These are phyloP conservation scores for Mallotus japonicus DNA, from an alignment of 441 rosid species.

Conservation along the genomic window DNA sequence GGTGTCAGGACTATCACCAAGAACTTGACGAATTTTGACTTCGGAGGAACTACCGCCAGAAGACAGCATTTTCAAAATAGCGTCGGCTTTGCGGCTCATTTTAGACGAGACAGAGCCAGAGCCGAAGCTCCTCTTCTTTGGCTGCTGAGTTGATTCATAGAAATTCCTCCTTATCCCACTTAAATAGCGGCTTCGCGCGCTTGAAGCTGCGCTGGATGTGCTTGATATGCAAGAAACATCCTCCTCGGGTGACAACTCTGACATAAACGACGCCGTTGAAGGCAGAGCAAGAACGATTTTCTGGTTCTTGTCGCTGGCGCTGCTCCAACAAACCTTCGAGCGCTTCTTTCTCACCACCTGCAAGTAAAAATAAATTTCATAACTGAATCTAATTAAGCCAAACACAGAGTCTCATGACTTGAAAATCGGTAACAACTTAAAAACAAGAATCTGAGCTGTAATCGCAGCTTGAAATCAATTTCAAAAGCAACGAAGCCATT, in stretches of 20 bases:
- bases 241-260: conserved; percentile 32
- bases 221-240: conserved; percentile 53
- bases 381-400: not conserved
- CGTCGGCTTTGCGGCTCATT: conserved; percentile 63
- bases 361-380: not conserved
- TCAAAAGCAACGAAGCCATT: too few relatives aligned
- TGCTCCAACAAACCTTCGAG: conserved; percentile 39
- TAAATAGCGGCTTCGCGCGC: conserved; percentile 33
- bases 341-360: conserved; percentile 62
- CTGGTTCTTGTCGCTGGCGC: conserved; percentile 12
- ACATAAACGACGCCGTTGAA: conserved; percentile 23
- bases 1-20: conserved; percentile 90
- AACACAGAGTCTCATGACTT: too few relatives aligned
- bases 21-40: conserved; percentile 62
- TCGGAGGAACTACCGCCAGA: conserved; percentile 62
- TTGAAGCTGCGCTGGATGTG: conserved; percentile 53
- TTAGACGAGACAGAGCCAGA: conserved; percentile 10
- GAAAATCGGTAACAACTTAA: not conserved
- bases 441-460: not conserved
- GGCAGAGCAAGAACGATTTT: conserved; percentile 25
- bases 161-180: too few relatives aligned
- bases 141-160: not conserved
- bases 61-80: conserved; percentile 68
- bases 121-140: conserved; percentile 37
- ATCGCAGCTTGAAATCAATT: too few relatives aligned